These are phyloP conservation scores for Eimeria sp. DNA, from an alignment of 169 alveolate species.

Conservation along the genomic window DNA sequence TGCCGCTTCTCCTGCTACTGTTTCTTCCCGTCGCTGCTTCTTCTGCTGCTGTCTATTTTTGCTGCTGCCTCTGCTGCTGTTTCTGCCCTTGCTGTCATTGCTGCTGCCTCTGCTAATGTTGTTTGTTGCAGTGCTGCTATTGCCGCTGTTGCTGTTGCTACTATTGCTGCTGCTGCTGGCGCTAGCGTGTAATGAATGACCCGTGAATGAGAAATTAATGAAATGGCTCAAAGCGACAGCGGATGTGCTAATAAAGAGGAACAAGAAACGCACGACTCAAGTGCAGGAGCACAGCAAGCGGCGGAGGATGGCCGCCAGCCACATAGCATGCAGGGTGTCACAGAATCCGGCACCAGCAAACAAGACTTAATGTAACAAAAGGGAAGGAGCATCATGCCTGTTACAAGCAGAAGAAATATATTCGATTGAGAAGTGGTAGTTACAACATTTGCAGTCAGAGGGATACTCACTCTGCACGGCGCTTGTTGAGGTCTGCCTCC, in stretches of 20 bases:
- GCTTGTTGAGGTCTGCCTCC: slow-evolving; percentile 63
- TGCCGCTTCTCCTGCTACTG: neutral
- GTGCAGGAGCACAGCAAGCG: too few species aligned
- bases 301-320: too few species aligned
- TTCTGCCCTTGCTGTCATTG: neutral
- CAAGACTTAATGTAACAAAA: too few species aligned
- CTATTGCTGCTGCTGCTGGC: neutral
- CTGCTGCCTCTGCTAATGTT: neutral
- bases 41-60: neutral
- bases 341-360: too few species aligned
- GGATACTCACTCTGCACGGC: slow-evolving; percentile 14
- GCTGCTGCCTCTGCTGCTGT: neutral
- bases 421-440: too few species aligned
- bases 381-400: too few species aligned
- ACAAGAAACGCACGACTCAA: too few species aligned
- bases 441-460: neutral
- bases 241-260: neutral
- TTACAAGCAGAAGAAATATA: too few species aligned
- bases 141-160: neutral
- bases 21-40: neutral
- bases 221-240: neutral
- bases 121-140: too few species aligned
- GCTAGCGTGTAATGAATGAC: neutral
- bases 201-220: too few species aligned
- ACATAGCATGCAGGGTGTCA: too few species aligned